These are phyloP conservation scores for Clavispora santaluciae DNA, from an alignment of 805 yeast species.

Conservation along the genomic window DNA sequence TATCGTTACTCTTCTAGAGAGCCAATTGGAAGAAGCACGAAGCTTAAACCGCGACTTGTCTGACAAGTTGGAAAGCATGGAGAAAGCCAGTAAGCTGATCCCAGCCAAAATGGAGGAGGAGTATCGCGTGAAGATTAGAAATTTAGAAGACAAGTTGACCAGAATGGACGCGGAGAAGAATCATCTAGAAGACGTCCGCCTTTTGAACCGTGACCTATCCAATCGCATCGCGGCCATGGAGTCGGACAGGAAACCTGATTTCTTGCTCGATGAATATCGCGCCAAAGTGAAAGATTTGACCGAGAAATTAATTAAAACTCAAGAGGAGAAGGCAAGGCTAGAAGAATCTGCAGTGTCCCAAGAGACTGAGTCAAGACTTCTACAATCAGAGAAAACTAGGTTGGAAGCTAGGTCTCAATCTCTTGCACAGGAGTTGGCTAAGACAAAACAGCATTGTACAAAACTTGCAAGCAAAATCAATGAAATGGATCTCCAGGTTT, in stretches of 20 bases:
- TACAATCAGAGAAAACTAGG: slow-evolving; percentile 25
- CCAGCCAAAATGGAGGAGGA: neutral
- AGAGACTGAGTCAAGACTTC: slow-evolving; percentile 26
- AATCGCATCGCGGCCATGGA: neutral
- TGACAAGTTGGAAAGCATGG: slow-evolving; percentile 12
- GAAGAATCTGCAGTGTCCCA: slow-evolving; percentile 21
- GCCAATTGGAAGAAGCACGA: slow-evolving; percentile 31
- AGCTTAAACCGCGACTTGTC: slow-evolving; percentile 22
- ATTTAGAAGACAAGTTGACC: slow-evolving; percentile 11
- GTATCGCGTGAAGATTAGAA: slow-evolving; percentile 13
- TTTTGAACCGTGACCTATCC: neutral
- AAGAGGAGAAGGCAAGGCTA: slow-evolving; percentile 22
- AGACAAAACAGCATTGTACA: slow-evolving; percentile 25
- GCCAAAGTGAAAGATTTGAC: neutral
- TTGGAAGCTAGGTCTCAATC: slow-evolving; percentile 25
- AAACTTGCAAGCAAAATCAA: slow-evolving; percentile 26
- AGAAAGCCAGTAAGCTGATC: slow-evolving; percentile 12
- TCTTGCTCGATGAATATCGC: neutral
- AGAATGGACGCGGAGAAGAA: slow-evolving; percentile 3
- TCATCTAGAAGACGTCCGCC: slow-evolving; percentile 8
- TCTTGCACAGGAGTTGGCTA: slow-evolving; percentile 27
- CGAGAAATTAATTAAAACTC: neutral
- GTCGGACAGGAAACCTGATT: neutral
- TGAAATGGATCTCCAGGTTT: slow-evolving; percentile 11
- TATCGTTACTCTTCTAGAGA: slow-evolving; percentile 23